Evolutionary conservation across 202 grass and related monocot species (phyloP).

Genomic region (Sporobolus alterniflorus): DNA sequence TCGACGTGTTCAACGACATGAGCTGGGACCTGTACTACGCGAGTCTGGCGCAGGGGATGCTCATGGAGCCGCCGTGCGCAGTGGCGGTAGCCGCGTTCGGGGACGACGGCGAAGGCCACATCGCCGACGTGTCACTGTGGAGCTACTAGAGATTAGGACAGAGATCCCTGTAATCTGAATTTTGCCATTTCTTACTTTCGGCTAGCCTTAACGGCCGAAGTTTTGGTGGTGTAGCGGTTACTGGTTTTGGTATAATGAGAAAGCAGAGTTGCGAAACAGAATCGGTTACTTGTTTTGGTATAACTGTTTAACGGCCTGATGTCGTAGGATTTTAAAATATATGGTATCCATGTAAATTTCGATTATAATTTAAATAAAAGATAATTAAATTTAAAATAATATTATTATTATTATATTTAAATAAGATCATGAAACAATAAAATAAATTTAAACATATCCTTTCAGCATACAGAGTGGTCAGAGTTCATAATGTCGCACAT

Average conservation of each 20-base stretch:
- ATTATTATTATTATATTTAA: too few species aligned
- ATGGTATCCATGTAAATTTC: too few species aligned
- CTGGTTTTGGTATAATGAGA: slow-evolving; percentile 20
- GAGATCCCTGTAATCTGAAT: too few species aligned
- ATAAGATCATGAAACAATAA: too few species aligned
- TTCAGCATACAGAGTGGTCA: too few species aligned
- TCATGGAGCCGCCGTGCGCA: slow-evolving; percentile 53
- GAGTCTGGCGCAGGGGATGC: slow-evolving; percentile 77
- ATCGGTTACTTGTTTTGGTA: too few species aligned
- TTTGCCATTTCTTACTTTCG: not conserved
- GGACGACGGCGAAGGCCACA: not conserved
- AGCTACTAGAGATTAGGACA: slow-evolving; percentile 38
- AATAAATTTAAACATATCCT: too few species aligned
- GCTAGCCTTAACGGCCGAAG: not conserved
- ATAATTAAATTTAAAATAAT: too few species aligned
- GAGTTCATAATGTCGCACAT: too few species aligned
- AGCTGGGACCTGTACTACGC: slow-evolving; percentile 71
- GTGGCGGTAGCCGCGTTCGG: not conserved
- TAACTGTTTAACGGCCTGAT: too few species aligned
- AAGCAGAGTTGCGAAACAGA: not conserved
- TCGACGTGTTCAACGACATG: slow-evolving; percentile 55
- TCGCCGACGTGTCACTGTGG: slow-evolving; percentile 45
- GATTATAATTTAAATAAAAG: too few species aligned
- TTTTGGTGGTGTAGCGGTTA: not conserved
- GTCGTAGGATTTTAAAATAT: too few species aligned